A percentile compares a stretch with the other conserved stretches of the same genome.
Conservation (phyloP, 2,329 filamentous ascomycete species). For the Scedosporium aurantiacum region DNA sequence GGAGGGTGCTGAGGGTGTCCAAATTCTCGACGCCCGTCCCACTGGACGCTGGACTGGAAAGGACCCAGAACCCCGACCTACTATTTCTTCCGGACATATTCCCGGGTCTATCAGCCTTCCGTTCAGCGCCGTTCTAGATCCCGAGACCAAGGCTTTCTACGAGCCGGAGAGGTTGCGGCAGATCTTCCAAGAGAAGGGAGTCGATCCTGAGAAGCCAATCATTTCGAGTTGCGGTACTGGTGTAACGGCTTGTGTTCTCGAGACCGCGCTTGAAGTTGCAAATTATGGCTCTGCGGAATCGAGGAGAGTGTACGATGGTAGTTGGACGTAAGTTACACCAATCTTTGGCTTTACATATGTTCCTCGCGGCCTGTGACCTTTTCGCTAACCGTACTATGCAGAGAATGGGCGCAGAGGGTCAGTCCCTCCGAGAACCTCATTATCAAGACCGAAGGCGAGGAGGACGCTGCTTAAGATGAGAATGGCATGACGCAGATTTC, state of each 20-base stretch:
- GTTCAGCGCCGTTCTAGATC: conserved; percentile 68
- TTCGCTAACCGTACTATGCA: conserved; percentile 22
- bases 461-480: background rate
- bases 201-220: conserved; percentile 70
- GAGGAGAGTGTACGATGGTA: conserved; percentile 82
- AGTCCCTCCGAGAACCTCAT: conserved; percentile 52
- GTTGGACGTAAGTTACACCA: conserved; percentile 86
- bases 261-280: conserved; percentile 73
- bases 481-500: background rate
- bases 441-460: conserved; percentile 32
- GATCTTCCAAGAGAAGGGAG: conserved; percentile 67
- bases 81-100: conserved; percentile 82
- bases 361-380: background rate
- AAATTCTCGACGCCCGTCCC: conserved; percentile 81
- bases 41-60: conserved; percentile 69
- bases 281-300: conserved; percentile 57
- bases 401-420: conserved; percentile 58
- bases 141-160: conserved; percentile 69
- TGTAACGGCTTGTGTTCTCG: conserved; percentile 84
- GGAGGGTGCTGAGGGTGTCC: conserved; percentile 70
- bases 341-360: background rate
- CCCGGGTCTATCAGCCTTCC: conserved; percentile 79
- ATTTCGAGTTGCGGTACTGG: conserved; percentile 87
- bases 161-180: conserved; percentile 59
- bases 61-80: conserved; percentile 76